These are phyloP conservation scores for Sporodiniella umbellata DNA, from an alignment of 371 early-diverging fungal genomes.

Conservation along the genomic window DNA sequence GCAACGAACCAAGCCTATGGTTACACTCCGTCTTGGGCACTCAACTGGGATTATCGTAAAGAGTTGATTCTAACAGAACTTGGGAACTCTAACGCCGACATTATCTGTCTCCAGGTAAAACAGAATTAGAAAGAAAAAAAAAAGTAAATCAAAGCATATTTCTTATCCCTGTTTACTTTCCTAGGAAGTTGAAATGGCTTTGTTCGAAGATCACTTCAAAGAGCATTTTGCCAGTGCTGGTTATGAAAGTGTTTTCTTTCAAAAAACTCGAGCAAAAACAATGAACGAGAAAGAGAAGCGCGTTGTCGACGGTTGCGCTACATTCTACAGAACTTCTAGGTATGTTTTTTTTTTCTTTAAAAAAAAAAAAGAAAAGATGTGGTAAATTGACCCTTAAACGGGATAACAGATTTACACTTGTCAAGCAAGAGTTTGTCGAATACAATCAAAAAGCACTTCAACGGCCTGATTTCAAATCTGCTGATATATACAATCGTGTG, in stretches of 20 bases:
- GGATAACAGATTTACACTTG: slow-evolving; percentile 30
- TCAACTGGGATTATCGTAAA: slow-evolving; percentile 93
- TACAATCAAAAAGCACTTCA: slow-evolving; percentile 92
- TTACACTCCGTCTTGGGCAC: slow-evolving; percentile 97
- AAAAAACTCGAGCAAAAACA: slow-evolving; percentile 90
- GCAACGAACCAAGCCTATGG: slow-evolving; percentile 86
- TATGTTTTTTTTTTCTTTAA: too few relatives aligned
- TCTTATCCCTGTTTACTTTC: too few relatives aligned
- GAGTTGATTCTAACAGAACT: slow-evolving; percentile 91
- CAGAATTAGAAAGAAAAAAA: neutral
- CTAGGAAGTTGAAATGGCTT: slow-evolving; percentile 80
- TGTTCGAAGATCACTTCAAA: slow-evolving; percentile 83
- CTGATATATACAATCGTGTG: slow-evolving; percentile 92
- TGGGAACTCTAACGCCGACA: slow-evolving; percentile 84
- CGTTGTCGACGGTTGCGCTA: slow-evolving; percentile 97
- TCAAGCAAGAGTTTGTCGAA: slow-evolving; percentile 84
- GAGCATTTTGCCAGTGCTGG: slow-evolving; percentile 71
- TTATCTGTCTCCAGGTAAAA: slow-evolving; percentile 86
- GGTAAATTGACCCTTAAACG: neutral
- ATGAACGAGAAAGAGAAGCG: slow-evolving; percentile 90
- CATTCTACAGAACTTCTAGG: slow-evolving; percentile 88
- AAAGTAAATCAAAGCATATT: neutral
- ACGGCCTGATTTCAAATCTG: slow-evolving; percentile 84
- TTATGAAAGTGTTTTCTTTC: slow-evolving; percentile 94
- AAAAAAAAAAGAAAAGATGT: neutral